Evolutionary conservation across 176 grass and related monocot genomes (phyloP).

Genomic region (Chrysopogon serrulatus): DNA sequence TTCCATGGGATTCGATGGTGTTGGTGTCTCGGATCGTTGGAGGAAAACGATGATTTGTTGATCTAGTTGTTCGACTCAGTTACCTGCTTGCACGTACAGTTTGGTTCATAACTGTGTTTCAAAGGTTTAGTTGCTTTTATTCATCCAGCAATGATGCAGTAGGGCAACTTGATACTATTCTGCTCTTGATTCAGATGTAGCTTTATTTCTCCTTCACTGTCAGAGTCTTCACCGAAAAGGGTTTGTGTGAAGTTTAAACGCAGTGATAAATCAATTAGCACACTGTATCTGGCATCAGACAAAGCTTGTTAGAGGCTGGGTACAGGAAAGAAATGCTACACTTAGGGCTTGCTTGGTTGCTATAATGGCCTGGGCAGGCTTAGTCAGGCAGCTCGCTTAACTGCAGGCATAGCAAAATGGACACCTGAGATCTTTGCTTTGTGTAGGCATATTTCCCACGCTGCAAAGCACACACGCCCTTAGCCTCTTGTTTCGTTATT

Average conservation of each 20-base stretch:
- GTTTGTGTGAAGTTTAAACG: slow-evolving; percentile 71
- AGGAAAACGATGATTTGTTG: not conserved
- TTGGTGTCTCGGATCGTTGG: not conserved
- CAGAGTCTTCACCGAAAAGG: slow-evolving; percentile 40
- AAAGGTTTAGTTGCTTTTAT: slow-evolving; percentile 5
- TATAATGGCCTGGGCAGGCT: too few species aligned
- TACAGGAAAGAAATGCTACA: slow-evolving; percentile 19
- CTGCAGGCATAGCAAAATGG: too few species aligned
- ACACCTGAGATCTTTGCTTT: not conserved
- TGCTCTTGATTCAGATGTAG: not conserved
- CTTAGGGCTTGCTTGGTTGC: too few species aligned
- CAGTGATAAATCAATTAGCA: slow-evolving; percentile 58
- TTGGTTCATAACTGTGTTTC: not conserved
- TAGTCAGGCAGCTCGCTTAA: too few species aligned
- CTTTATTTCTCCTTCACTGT: slow-evolving; percentile 37
- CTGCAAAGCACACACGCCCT: not conserved
- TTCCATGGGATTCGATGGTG: not conserved
- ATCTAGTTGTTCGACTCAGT: not conserved
- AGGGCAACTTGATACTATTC: not conserved
- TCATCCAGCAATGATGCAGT: not conserved
- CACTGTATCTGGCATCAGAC: slow-evolving; percentile 19
- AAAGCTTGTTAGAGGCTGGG: slow-evolving; percentile 11
- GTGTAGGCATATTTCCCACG: not conserved
- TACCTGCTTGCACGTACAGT: not conserved
- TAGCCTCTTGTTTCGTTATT: not conserved